Conservation (phyloP, 179 eudicot genomes). For the Spinacia oleracea region DNA sequence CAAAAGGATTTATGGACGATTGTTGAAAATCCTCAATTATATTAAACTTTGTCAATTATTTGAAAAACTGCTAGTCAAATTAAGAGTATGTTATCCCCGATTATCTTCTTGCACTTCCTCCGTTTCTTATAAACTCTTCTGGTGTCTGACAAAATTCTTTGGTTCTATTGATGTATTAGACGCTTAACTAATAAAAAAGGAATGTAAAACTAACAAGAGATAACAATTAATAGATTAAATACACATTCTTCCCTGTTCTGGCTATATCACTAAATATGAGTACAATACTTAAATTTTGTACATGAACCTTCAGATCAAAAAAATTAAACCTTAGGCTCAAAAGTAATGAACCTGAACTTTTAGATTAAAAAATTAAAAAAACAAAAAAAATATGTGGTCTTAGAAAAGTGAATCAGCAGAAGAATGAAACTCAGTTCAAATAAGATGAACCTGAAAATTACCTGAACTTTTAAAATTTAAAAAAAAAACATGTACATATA, state of each 20-base stretch:
- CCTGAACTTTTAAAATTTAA: too few relatives aligned
- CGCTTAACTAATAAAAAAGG: not conserved
- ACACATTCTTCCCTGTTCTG: not conserved
- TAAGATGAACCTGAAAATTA: too few relatives aligned
- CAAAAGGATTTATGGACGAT: not conserved
- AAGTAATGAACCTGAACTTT: too few relatives aligned
- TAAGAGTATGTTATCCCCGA: not conserved
- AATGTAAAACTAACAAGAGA: not conserved
- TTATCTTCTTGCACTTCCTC: conserved; percentile 4
- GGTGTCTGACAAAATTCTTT: not conserved
- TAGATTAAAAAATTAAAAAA: too few relatives aligned
- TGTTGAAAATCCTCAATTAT: not conserved
- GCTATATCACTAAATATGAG: not conserved
- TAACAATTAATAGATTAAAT: not conserved
- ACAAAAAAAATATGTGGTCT: too few relatives aligned
- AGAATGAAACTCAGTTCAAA: too few relatives aligned
- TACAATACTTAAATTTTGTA: too few relatives aligned
- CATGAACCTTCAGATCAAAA: too few relatives aligned
- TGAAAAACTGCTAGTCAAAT: not conserved
- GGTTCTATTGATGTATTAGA: not conserved
- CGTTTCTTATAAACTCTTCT: not conserved
- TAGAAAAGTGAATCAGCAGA: too few relatives aligned
- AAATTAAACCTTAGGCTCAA: too few relatives aligned
- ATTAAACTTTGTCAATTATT: not conserved
- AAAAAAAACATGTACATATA: too few relatives aligned